phyloP scores from a whole-genome alignment of 75 land plant genomes.

The Cunninghamia lanceolata region DNA sequence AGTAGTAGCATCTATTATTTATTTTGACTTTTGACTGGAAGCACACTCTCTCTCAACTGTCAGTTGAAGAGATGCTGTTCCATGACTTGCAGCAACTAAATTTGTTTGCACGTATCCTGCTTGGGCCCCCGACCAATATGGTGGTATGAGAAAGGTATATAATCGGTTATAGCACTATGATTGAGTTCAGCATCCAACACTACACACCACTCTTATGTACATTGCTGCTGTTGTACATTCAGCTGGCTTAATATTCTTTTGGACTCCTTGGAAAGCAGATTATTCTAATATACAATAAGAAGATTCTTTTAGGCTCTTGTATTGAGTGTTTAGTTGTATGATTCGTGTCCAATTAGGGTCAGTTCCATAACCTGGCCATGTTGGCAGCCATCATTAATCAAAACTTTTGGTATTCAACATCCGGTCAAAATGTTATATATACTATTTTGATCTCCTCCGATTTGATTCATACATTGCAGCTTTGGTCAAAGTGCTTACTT shows the following conservation, averaged over 20 bases:
- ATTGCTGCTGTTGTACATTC: constrained; percentile 5
- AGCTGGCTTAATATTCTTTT: constrained; percentile 9
- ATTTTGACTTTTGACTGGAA: constrained; percentile 1
- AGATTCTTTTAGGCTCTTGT: constrained; percentile 8
- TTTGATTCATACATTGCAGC: neutral
- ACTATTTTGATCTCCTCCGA: neutral
- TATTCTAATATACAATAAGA: constrained; percentile 10
- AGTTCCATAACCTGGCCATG: neutral
- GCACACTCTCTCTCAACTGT: neutral
- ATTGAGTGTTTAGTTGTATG: neutral
- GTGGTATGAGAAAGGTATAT: constrained; percentile 7
- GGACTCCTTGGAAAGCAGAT: constrained; percentile 1
- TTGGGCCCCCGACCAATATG: neutral
- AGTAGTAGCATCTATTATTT: constrained; percentile 3
- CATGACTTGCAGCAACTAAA: neutral
- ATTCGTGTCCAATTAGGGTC: neutral
- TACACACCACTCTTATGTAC: neutral
- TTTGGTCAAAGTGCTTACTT: constrained; percentile 1
- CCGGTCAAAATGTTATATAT: neutral
- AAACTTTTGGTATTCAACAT: neutral
- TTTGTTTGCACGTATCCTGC: neutral
- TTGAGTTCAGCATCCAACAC: neutral
- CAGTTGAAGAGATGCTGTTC: neutral
- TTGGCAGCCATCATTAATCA: neutral
- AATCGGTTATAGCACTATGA: constrained; percentile 1